A percentile compares a stretch with the other conserved stretches of the same genome.
phyloP scores from a whole-genome alignment of 2,329 filamentous ascomycete genomes.

The Nigrograna mackinnonii region DNA sequence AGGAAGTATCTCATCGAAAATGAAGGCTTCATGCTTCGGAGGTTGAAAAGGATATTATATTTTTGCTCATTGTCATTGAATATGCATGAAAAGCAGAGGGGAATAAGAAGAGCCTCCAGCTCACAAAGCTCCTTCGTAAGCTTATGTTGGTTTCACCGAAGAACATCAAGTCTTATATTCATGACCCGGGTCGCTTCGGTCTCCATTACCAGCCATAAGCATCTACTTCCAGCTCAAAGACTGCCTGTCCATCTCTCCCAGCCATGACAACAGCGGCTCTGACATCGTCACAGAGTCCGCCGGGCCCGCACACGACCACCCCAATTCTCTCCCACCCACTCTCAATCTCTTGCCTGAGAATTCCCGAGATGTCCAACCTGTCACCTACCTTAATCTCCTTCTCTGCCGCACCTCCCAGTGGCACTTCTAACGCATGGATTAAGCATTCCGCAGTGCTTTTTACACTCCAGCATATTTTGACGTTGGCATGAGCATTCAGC shows the following conservation, averaged over 20 bases:
- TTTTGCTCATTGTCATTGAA: no score
- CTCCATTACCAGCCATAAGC: constrained; percentile 8
- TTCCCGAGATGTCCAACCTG: constrained; percentile 33
- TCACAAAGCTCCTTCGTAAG: no score
- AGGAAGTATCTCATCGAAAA: no score
- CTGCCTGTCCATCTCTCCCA: constrained; percentile 8
- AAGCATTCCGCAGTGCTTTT: neutral
- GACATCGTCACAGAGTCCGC: constrained; percentile 45
- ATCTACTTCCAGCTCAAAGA: constrained; percentile 11
- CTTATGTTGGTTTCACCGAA: no score
- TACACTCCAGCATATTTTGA: constrained; percentile 34
- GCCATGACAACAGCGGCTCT: constrained; percentile 30
- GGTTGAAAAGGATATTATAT: no score
- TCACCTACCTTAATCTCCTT: constrained; percentile 4
- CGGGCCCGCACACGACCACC: constrained; percentile 47
- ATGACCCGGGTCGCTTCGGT: no score
- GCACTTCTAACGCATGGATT: neutral
- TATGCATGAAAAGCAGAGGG: no score
- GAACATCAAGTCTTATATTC: no score
- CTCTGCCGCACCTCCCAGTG: neutral
- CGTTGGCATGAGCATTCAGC: constrained; percentile 34
- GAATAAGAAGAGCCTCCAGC: no score
- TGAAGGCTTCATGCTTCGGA: no score
- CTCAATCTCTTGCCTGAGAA: constrained; percentile 37
- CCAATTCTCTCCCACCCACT: constrained; percentile 36